Conservation (phyloP, 768 basidiomycete genomes). For the Rhizopogon vesiculosus region DNA sequence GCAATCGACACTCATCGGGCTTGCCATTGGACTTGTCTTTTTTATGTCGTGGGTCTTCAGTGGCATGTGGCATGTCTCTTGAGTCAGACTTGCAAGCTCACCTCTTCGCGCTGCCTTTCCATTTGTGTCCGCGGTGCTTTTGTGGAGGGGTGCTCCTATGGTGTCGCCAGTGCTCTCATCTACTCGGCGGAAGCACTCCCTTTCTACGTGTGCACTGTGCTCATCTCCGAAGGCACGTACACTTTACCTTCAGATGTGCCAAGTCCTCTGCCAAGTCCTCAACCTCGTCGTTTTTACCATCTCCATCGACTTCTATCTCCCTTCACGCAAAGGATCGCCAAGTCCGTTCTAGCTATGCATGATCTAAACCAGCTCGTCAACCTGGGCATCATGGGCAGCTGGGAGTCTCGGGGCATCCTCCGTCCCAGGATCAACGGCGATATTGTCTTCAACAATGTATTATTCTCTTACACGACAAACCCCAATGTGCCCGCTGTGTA, state of each 20-base stretch:
- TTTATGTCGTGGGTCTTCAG: conserved; percentile 68
- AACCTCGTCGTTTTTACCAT: conserved; percentile 92
- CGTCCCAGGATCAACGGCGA: conserved; percentile 62
- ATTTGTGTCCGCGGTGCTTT: conserved; percentile 81
- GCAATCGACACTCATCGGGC: conserved; percentile 88
- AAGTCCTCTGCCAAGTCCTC: conserved; percentile 51
- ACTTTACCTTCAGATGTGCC: conserved; percentile 80
- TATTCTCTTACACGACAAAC: conserved; percentile 82
- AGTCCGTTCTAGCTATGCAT: conserved; percentile 75
- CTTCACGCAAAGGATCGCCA: conserved; percentile 86
- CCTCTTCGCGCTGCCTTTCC: conserved; percentile 53
- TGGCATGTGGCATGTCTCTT: conserved; percentile 86
- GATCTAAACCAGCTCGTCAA: conserved; percentile 71
- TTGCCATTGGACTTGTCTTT: conserved; percentile 83
- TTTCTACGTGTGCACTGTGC: conserved; percentile 86
- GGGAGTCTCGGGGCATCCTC: conserved; percentile 68
- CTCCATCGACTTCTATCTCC: conserved; percentile 83
- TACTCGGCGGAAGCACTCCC: conserved; percentile 88
- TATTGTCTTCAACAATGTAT: conserved; percentile 67
- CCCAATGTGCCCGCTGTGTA: conserved; percentile 68
- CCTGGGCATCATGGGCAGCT: conserved; percentile 49
- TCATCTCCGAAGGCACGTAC: conserved; percentile 78
- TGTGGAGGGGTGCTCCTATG: conserved; percentile 82
- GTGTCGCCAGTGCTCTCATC: conserved; percentile 76
- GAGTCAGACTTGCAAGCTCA: conserved; percentile 62